Conservation (phyloP, 2,329 filamentous ascomycete genomes). For the Juglanconis oblonga region DNA sequence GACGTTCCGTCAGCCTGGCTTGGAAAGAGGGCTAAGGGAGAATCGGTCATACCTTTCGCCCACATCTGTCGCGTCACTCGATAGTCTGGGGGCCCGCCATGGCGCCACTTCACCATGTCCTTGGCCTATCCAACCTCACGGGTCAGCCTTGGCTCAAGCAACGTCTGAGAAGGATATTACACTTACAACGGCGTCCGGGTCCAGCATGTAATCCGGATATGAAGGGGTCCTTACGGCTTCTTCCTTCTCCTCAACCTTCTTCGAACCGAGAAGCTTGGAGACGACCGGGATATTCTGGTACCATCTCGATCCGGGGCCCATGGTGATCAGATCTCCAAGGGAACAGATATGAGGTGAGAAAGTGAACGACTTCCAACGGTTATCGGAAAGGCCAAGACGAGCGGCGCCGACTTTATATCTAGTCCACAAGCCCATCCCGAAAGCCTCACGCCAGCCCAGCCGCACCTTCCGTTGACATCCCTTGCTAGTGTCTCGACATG, state of each 20-base stretch:
- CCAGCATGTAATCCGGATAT: slow-evolving; percentile 55
- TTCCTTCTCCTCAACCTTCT: not conserved
- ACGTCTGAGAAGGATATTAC: not conserved
- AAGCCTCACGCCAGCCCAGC: not conserved
- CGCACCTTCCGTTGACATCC: not conserved
- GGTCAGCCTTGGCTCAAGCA: slow-evolving; percentile 1
- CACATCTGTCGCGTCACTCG: slow-evolving; percentile 59
- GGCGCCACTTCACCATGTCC: slow-evolving; percentile 57
- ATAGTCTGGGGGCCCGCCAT: slow-evolving; percentile 61
- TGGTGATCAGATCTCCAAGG: not conserved
- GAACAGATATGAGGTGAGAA: too few species aligned
- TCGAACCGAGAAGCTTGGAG: slow-evolving; percentile 1
- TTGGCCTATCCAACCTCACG: slow-evolving; percentile 24
- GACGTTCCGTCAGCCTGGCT: not conserved
- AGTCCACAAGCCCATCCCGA: not conserved
- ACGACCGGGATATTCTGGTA: slow-evolving; percentile 1
- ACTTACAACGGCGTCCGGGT: slow-evolving; percentile 54
- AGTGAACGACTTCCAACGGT: too few species aligned
- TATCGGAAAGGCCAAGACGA: not conserved
- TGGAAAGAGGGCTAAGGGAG: slow-evolving; percentile 11
- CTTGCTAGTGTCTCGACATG: not conserved
- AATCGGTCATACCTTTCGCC: slow-evolving; percentile 48
- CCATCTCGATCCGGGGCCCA: slow-evolving; percentile 4
- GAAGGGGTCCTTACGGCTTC: not conserved
- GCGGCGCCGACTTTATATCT: not conserved